Percentiles rank a stretch among this genome's conserved stretches.
These are phyloP conservation scores for Sporothrix variecibatus DNA, from an alignment of 2,329 filamentous ascomycete genomes.

Conservation along the genomic window DNA sequence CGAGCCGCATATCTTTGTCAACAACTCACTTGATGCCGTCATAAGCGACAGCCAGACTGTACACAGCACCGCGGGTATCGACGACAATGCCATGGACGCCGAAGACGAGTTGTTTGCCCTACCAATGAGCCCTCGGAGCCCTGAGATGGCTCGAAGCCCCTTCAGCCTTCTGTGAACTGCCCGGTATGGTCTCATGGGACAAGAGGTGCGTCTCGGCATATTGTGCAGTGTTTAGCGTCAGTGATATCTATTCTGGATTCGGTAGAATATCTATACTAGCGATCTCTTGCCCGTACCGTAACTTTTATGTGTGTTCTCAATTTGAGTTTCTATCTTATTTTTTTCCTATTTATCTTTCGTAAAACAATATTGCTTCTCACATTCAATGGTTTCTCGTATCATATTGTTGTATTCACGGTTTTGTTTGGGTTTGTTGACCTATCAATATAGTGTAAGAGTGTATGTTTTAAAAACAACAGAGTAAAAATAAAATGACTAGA, in stretches of 20 bases:
- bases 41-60: slow-evolving; percentile 38
- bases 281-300: not conserved
- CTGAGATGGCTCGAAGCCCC: slow-evolving; percentile 81
- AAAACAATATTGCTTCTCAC: too few species aligned
- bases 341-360: too few species aligned
- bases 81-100: slow-evolving; percentile 46
- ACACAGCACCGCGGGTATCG: not conserved
- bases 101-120: slow-evolving; percentile 87
- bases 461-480: too few species aligned
- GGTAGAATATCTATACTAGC: not conserved
- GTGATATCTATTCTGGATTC: not conserved
- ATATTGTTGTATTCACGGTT: too few species aligned
- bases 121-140: slow-evolving; percentile 81
- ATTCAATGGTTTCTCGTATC: too few species aligned
- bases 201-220: not conserved
- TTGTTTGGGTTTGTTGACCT: too few species aligned
- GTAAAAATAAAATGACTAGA: too few species aligned
- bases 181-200: not conserved
- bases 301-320: not conserved
- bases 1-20: not conserved
- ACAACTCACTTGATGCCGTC: slow-evolving; percentile 43
- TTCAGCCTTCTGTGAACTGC: slow-evolving; percentile 59
- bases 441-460: too few species aligned
- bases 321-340: not conserved
- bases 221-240: not conserved